Conservation (phyloP, 768 basidiomycete genomes). For the Tricholoma matsutake region DNA sequence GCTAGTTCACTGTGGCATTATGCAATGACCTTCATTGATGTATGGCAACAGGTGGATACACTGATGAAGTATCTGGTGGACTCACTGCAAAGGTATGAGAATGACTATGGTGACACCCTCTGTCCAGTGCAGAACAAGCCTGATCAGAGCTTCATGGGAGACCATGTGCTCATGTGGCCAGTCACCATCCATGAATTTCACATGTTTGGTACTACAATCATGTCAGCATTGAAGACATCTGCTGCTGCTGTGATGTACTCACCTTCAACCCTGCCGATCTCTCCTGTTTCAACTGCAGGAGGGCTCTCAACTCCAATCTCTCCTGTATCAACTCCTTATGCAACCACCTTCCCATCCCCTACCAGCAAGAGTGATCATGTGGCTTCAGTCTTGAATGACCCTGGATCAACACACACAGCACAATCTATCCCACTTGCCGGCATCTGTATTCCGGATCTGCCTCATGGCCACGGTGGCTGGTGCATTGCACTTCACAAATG, state of each 20-base stretch:
- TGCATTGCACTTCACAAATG: not conserved
- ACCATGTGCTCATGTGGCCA: not conserved
- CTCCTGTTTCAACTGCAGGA: not conserved
- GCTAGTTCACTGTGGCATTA: not conserved
- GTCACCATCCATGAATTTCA: not conserved
- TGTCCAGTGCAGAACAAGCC: not conserved
- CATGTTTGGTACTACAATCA: not conserved
- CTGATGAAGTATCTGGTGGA: too few relatives aligned
- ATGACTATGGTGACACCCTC: constrained; percentile 10
- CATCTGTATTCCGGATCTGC: not conserved
- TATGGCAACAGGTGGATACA: constrained; percentile 14
- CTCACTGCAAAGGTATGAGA: constrained; percentile 23
- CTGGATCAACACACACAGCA: not conserved
- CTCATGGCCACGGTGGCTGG: not conserved
- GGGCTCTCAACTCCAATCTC: not conserved
- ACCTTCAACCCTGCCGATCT: not conserved
- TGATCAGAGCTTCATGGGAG: not conserved
- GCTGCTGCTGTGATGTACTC: too few relatives aligned
- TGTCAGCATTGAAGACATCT: not conserved
- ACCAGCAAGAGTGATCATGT: not conserved
- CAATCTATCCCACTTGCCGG: not conserved
- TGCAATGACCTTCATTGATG: not conserved
- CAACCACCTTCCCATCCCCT: not conserved
- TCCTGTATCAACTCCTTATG: not conserved
- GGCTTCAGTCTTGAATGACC: not conserved